phyloP scores from a whole-genome alignment of 2,329 filamentous ascomycete genomes.

The Didymosphaeria variabile region DNA sequence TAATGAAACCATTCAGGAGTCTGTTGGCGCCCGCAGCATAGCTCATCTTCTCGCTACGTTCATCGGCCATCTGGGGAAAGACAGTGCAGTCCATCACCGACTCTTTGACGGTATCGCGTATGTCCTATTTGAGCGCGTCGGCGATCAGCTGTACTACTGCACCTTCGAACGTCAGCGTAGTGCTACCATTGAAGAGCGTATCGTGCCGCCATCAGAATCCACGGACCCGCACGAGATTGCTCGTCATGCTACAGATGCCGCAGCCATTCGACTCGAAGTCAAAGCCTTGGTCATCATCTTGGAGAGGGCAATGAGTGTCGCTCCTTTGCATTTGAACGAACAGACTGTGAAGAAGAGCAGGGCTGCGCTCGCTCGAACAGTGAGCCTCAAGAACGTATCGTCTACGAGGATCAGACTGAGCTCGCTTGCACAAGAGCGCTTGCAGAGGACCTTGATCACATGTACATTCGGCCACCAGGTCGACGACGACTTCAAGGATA shows the following conservation, averaged over 20 bases:
- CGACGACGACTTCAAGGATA: conserved; percentile 52
- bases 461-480: conserved; percentile 53
- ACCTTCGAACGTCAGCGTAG: conserved; percentile 49
- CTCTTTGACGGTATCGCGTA: conserved; percentile 57
- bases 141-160: conserved; percentile 49
- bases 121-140: conserved; percentile 51
- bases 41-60: conserved; percentile 49
- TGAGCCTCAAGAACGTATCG: conserved; percentile 36
- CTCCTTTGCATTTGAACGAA: conserved; percentile 48
- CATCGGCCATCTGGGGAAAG: conserved; percentile 48
- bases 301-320: conserved; percentile 50
- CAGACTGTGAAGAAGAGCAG: conserved; percentile 23
- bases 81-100: conserved; percentile 45
- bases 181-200: conserved; percentile 38
- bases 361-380: conserved; percentile 27
- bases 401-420: conserved; percentile 45
- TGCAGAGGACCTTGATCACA: conserved; percentile 56
- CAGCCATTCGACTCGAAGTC: conserved; percentile 45
- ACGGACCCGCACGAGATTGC: conserved; percentile 16
- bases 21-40: conserved; percentile 33
- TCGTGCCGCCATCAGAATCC: conserved; percentile 22
- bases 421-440: conserved; percentile 51
- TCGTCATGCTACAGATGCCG: conserved; percentile 31
- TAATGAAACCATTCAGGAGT: conserved; percentile 28
- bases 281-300: conserved; percentile 55